Conservation (phyloP, 2,329 filamentous ascomycete genomes). For the Phialophora verrucosa region DNA sequence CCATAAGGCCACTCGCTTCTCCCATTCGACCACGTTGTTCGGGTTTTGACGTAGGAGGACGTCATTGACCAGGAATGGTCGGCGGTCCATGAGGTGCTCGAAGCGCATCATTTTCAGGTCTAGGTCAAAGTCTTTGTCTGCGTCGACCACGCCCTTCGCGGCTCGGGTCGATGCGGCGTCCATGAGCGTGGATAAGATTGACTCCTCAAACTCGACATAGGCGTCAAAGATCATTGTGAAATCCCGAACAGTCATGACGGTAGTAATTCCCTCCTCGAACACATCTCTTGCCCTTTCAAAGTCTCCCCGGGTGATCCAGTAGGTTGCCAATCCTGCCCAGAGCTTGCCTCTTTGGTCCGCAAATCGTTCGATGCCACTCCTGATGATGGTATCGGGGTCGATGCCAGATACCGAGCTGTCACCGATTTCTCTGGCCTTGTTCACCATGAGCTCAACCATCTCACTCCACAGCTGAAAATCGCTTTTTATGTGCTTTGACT, state of each 20-base stretch:
- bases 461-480: constrained; percentile 97
- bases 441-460: constrained; percentile 93
- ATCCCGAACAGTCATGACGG: constrained; percentile 97
- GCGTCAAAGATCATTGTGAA: constrained; percentile 97
- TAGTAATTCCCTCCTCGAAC: constrained; percentile 95
- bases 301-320: constrained; percentile 91
- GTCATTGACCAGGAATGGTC: constrained; percentile 95
- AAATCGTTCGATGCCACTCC: constrained; percentile 88
- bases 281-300: constrained; percentile 92
- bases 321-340: constrained; percentile 93
- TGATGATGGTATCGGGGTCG: constrained; percentile 88
- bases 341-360: constrained; percentile 92
- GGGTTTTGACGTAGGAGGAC: constrained; percentile 94
- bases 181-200: constrained; percentile 89
- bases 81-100: constrained; percentile 95
- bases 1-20: constrained; percentile 95
- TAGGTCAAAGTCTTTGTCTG: constrained; percentile 88
- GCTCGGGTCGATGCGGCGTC: constrained; percentile 80
- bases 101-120: constrained; percentile 98
- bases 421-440: constrained; percentile 84
- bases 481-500: constrained; percentile 91
- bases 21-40: constrained; percentile 95
- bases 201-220: constrained; percentile 96
- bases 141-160: constrained; percentile 77
- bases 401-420: constrained; percentile 81